Base-by-base conservation (phyloP, 768 basidiomycete genomes). In the Tulasnella sp. region DNA sequence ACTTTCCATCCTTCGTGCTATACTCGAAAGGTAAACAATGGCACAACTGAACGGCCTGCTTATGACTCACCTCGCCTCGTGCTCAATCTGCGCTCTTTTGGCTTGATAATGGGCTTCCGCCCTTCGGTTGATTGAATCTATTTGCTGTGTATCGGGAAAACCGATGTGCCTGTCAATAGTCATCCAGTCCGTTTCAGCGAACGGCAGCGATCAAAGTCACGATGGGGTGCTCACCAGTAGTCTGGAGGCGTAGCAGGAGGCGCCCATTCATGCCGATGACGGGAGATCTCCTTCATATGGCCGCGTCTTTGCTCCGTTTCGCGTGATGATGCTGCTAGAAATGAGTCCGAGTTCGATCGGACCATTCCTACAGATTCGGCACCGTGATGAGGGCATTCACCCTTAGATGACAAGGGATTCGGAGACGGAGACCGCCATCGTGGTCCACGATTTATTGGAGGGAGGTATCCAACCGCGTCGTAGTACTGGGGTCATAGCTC, bases 71-170 rank as follows among this genome's bases (percentile, higher is more conserved):
- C 65, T 71, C 8, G 78, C 82, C 59, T 88, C 85, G 54, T 64
- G 69, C 62, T 80, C 79, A 5, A 88, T 72, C 56, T 73, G 70
- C 6, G 73, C 69, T 59, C 73, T 72, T 71, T 89, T 89, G 67
- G 75, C 72, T 63, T 69, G 69, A 61, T 86, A 81, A 78, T 91
- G 87, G 64, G 78, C 76, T 57, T 74, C 75, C 7, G 91, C 92
- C 57, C 71, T 71, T 59, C 72, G 70, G 67, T 94, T 94, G 63
- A 94, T 91, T 53, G 75, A 75, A 43, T 73, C 75, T 14, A 80
- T 82, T 65, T 88, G 80, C 67, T 93, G 91, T 3, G 91, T 92
- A 62, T 75, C 73, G 1, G 92, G 92, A 66, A 97, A 93, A 1
- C 85, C 89, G 57, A 93, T 91, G 56, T 83, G 75, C 87, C 58